phyloP scores from a whole-genome alignment of 192 early-diverging fungal species.

The Pilaira anomala region DNA sequence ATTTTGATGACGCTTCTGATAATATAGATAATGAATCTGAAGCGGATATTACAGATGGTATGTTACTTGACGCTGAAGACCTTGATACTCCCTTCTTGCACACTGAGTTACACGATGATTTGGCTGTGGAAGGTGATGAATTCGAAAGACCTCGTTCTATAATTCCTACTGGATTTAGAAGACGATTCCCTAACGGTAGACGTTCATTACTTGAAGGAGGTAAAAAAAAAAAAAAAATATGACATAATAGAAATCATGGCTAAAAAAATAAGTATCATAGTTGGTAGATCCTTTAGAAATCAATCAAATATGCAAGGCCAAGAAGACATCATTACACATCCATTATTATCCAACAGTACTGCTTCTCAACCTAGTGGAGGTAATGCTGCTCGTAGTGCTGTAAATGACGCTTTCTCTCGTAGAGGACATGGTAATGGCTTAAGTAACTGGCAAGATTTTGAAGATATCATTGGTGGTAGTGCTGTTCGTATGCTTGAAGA shows the following conservation, averaged over 20 bases:
- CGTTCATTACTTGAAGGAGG: background rate
- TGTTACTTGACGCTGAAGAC: constrained; percentile 51
- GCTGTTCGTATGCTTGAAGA: constrained; percentile 55
- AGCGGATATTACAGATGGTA: constrained; percentile 50
- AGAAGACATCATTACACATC: constrained; percentile 65
- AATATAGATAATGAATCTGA: constrained; percentile 37
- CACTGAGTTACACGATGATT: constrained; percentile 50
- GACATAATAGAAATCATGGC: too few species aligned
- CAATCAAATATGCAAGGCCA: constrained; percentile 33
- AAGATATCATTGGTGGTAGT: constrained; percentile 60
- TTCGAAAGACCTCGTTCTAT: constrained; percentile 36
- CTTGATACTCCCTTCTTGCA: constrained; percentile 28
- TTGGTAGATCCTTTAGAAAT: constrained; percentile 37
- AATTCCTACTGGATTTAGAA: constrained; percentile 36
- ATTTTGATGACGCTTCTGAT: constrained; percentile 42
- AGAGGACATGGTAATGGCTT: constrained; percentile 38
- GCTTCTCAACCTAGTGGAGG: constrained; percentile 1
- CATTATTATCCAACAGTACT: constrained; percentile 57
- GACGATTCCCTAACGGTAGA: constrained; percentile 19
- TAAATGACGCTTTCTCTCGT: constrained; percentile 10
- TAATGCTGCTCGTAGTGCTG: background rate
- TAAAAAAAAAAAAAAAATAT: too few species aligned
- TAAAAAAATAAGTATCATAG: constrained; percentile 31
- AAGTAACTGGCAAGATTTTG: constrained; percentile 57
- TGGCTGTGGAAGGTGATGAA: constrained; percentile 47